Percentiles rank a stretch among this genome's conserved stretches.
Evolutionary conservation across 805 yeast species (phyloP).

Genomic region (Candida ulmi): DNA sequence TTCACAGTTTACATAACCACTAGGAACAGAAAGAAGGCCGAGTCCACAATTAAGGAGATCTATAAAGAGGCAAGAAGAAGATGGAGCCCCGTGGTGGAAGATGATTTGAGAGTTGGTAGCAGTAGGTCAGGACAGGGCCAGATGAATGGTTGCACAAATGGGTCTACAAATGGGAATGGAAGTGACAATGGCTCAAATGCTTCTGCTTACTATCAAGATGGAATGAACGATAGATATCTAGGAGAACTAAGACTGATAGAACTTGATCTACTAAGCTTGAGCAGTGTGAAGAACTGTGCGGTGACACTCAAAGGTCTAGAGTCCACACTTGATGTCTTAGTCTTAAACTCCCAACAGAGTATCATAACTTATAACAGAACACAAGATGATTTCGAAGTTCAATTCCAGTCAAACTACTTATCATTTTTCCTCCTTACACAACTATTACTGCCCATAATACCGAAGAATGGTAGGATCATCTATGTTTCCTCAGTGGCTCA

Average conservation of each 20-base stretch:
- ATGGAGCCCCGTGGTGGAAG: conserved; percentile 8
- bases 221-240: conserved; percentile 20
- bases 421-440: conserved; percentile 71
- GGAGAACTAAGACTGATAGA: conserved; percentile 52
- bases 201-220: no score
- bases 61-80: conserved; percentile 42
- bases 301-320: conserved; percentile 41
- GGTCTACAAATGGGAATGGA: no score
- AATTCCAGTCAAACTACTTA: conserved; percentile 71
- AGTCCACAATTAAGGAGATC: conserved; percentile 51
- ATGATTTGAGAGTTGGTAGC: not conserved
- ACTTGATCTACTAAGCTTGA: conserved; percentile 43
- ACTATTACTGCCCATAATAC: conserved; percentile 41
- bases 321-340: conserved; percentile 47
- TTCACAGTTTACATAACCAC: conserved; percentile 72
- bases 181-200: no score
- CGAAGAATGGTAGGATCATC: conserved; percentile 44
- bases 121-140: no score
- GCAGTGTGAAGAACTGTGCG: conserved; percentile 45
- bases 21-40: conserved; percentile 50
- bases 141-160: no score
- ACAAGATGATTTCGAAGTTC: conserved; percentile 69
- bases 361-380: conserved; percentile 66
- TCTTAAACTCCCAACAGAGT: conserved; percentile 79
- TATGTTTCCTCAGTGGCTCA: conserved; percentile 66